A percentile compares a stretch with the other conserved stretches of the same genome.
Evolutionary conservation across 2,329 filamentous ascomycete species (phyloP).

Genomic region (Neonectria ditissima): DNA sequence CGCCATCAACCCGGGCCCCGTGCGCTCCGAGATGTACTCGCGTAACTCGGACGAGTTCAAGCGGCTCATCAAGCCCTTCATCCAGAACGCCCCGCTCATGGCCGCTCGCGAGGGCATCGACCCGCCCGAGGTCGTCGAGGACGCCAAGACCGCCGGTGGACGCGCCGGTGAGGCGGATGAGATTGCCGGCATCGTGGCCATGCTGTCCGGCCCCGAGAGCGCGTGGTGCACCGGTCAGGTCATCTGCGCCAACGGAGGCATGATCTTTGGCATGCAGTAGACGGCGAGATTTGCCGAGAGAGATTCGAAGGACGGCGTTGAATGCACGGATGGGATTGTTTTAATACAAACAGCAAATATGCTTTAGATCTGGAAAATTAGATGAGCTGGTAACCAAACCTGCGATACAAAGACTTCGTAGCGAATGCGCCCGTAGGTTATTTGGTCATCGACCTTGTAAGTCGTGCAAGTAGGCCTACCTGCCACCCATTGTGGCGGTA

Average conservation of each 20-base stretch:
- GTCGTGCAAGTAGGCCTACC: not conserved
- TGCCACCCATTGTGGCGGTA: not conserved
- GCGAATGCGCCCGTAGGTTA: not conserved
- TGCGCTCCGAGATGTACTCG: slow-evolving; percentile 62
- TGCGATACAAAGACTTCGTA: not conserved
- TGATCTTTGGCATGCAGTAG: slow-evolving; percentile 47
- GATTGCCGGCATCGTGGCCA: slow-evolving; percentile 42
- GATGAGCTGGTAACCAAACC: not conserved
- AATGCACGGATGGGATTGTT: slow-evolving; percentile 31
- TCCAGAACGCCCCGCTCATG: slow-evolving; percentile 46
- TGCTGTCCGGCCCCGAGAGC: slow-evolving; percentile 43
- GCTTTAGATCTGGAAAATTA: not conserved
- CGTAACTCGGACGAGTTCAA: slow-evolving; percentile 46
- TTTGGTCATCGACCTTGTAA: not conserved
- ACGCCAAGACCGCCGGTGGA: slow-evolving; percentile 43
- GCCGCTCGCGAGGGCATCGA: slow-evolving; percentile 40
- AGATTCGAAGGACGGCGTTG: slow-evolving; percentile 30
- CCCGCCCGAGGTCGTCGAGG: slow-evolving; percentile 42
- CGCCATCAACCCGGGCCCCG: slow-evolving; percentile 65
- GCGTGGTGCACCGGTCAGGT: slow-evolving; percentile 45
- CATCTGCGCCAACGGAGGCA: slow-evolving; percentile 46
- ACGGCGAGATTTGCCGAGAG: slow-evolving; percentile 3
- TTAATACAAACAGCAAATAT: slow-evolving; percentile 16
- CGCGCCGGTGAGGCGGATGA: slow-evolving; percentile 44
- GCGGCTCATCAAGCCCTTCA: slow-evolving; percentile 45